phyloP scores from a whole-genome alignment of 2,329 filamentous ascomycete genomes.

The Xylaria hypoxylon region DNA sequence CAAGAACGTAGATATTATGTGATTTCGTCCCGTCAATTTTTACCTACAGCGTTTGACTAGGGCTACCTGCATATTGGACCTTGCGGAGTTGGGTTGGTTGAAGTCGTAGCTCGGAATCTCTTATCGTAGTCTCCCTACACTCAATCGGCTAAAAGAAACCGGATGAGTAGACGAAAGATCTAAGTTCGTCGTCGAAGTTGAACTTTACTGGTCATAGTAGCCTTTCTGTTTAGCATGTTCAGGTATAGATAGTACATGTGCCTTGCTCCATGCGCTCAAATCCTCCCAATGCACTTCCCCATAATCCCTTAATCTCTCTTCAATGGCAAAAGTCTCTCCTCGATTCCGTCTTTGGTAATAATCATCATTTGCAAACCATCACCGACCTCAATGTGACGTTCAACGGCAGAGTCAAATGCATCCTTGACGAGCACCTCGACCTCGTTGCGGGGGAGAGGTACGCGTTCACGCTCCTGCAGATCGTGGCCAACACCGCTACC shows the following conservation, averaged over 20 bases:
- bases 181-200: background rate
- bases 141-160: constrained; percentile 11
- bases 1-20: constrained; percentile 1
- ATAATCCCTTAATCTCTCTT: constrained; percentile 80
- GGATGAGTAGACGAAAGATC: background rate
- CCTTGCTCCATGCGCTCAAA: constrained; percentile 36
- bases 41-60: background rate
- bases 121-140: constrained; percentile 5
- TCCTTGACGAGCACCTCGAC: constrained; percentile 93
- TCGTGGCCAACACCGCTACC: constrained; percentile 86
- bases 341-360: constrained; percentile 87
- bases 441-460: constrained; percentile 76
- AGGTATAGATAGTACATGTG: constrained; percentile 34
- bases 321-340: constrained; percentile 84
- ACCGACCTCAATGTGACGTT: constrained; percentile 99
- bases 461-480: constrained; percentile 75
- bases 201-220: constrained; percentile 26
- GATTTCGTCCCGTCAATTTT: background rate
- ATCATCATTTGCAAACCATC: constrained; percentile 96
- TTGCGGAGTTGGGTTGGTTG: background rate
- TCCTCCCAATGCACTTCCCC: constrained; percentile 8
- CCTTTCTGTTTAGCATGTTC: constrained; percentile 40
- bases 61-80: background rate
- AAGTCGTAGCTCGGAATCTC: background rate
- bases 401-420: constrained; percentile 96